Evolutionary conservation across 208 protist genomes (phyloP).

Genomic region (Trypanosoma brucei): DNA sequence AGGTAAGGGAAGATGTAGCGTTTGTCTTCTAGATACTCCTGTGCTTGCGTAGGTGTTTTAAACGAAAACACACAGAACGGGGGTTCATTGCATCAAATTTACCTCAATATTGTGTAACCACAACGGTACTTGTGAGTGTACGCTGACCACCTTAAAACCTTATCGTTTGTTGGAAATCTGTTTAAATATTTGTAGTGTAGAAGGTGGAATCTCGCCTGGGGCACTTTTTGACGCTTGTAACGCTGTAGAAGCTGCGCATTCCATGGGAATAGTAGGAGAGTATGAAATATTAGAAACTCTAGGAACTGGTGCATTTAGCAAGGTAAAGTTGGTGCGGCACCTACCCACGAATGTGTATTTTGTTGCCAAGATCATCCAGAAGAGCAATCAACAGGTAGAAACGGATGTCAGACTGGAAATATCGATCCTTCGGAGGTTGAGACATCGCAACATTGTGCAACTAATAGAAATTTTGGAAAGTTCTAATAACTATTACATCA

Average conservation of each 20-base stretch:
- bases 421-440: conserved; percentile 69
- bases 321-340: conserved; percentile 76
- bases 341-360: conserved; percentile 59
- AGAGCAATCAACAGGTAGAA: conserved; percentile 60
- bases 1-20: no score
- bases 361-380: conserved; percentile 83
- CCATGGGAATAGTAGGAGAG: conserved; percentile 74
- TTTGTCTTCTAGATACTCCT: no score
- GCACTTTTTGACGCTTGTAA: neutral
- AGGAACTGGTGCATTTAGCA: conserved; percentile 72
- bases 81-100: no score
- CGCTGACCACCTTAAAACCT: no score
- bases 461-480: conserved; percentile 82
- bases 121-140: no score
- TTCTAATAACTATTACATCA: conserved; percentile 86
- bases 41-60: no score
- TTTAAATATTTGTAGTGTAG: no score
- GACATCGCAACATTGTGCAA: conserved; percentile 80
- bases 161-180: no score
- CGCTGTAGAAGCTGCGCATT: neutral
- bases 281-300: conserved; percentile 81
- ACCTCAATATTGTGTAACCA: no score
- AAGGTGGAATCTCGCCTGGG: no score
- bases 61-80: no score
- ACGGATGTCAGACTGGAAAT: conserved; percentile 78